Evolutionary conservation across 2,329 filamentous ascomycete species (phyloP).

Genomic region (Emergomyces africanus): DNA sequence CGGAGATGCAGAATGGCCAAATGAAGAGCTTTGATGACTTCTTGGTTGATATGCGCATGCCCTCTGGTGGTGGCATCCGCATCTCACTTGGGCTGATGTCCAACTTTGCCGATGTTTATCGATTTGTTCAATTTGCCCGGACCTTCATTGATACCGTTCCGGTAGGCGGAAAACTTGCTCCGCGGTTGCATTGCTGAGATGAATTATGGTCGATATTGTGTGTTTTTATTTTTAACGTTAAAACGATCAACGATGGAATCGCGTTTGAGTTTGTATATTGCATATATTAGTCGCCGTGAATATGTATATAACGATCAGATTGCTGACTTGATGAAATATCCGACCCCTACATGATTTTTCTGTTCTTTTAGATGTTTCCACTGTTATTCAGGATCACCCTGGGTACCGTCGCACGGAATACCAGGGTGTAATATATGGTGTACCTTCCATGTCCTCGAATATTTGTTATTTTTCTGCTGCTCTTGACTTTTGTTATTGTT

Average conservation of each 20-base stretch:
- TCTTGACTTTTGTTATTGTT: background rate
- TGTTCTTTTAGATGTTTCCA: background rate
- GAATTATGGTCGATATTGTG: background rate
- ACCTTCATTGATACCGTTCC: conserved; percentile 5
- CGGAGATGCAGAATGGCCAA: conserved; percentile 7
- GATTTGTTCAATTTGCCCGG: conserved; percentile 8
- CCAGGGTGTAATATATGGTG: background rate
- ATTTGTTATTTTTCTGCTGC: background rate
- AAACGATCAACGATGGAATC: background rate
- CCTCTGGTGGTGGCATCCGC: conserved; percentile 11
- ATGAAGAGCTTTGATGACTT: conserved; percentile 11
- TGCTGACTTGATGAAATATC: background rate
- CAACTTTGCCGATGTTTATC: conserved; percentile 11
- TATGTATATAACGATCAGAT: background rate
- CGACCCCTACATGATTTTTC: background rate
- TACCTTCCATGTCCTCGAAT: background rate
- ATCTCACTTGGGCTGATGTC: conserved; percentile 14
- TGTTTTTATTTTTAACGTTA: background rate
- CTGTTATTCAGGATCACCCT: background rate
- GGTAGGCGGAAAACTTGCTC: background rate
- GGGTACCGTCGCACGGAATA: background rate
- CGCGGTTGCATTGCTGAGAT: conserved; percentile 5
- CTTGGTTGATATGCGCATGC: conserved; percentile 11
- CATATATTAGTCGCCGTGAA: background rate
- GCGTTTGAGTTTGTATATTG: background rate